These are phyloP conservation scores for Ceratocystiopsis sp. DNA, from an alignment of 2,329 filamentous ascomycete genomes.

Conservation along the genomic window DNA sequence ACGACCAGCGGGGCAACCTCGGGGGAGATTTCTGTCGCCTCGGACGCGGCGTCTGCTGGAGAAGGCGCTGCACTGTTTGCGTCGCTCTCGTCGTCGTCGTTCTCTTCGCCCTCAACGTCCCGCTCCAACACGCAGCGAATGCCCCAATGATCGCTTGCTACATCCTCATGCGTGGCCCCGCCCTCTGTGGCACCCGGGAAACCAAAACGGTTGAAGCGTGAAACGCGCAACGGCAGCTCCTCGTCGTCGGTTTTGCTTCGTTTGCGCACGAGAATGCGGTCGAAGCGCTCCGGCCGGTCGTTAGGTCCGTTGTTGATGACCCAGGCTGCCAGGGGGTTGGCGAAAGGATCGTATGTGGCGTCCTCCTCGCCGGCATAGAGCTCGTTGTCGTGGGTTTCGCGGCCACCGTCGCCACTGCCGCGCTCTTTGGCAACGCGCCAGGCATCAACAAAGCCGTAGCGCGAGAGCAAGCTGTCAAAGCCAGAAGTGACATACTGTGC, in stretches of 20 bases:
- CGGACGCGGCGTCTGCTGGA: background rate
- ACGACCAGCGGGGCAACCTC: conserved; percentile 13
- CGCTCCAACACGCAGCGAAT: conserved; percentile 26
- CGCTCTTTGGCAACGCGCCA: conserved; percentile 24
- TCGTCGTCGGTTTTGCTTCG: background rate
- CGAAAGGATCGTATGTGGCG: conserved; percentile 44
- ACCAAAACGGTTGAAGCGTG: conserved; percentile 41
- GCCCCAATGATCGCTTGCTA: conserved; percentile 42
- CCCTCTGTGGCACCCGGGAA: conserved; percentile 13
- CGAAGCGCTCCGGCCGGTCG: conserved; percentile 46
- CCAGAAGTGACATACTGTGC: conserved; percentile 20
- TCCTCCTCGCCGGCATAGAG: conserved; percentile 42
- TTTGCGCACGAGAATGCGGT: conserved; percentile 38
- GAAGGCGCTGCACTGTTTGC: background rate
- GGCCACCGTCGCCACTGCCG: conserved; percentile 21
- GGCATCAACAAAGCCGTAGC: conserved; percentile 31
- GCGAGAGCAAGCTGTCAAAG: conserved; percentile 28
- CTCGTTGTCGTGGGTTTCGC: conserved; percentile 12
- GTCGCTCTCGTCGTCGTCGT: background rate
- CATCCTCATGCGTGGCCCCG: conserved; percentile 9
- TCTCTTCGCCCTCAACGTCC: conserved; percentile 2
- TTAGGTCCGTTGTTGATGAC: conserved; percentile 29
- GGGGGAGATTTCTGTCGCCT: background rate
- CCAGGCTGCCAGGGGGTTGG: conserved; percentile 36
- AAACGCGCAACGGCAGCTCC: conserved; percentile 19